Base-by-base conservation (phyloP, 192 early-diverging fungal genomes). In the Gaertneriomyces sp. region DNA sequence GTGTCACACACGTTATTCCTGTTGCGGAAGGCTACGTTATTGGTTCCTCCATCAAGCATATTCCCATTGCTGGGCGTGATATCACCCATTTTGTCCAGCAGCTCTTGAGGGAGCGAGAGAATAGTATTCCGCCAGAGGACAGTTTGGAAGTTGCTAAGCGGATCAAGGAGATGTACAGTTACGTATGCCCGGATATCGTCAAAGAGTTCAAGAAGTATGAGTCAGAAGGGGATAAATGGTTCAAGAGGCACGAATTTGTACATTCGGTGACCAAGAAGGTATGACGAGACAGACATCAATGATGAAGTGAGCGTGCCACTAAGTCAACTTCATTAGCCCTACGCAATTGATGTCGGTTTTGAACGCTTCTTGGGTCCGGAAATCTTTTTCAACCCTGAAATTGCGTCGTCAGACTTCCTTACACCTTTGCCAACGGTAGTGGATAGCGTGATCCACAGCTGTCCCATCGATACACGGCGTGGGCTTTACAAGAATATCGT, bases 401-500 rank as follows among this genome's bases (percentile, higher is more conserved):
- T 98, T 65, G 91, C 91, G 46, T 91, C 88, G 83, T 91, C 93
- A 19, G 95, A 97, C 73, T 98, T 96, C 73, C 75, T 96, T 64
- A 96, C 92, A 16, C 96, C 96, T 42, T 79, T 98, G 19, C 95
- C 96, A 8, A 90, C 95, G 45, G 92, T 97, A 17, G 95, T 98
- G 19, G 96, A 98, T 82, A 90, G 82, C 58, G 93, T 93, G 43
- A 94, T 98, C 61, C 96, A 98, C 74, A 89, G 87, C 64, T 94
- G 94, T 67, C 96, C 96, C 12, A 97, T 98, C 65, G 96, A 98
- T 79, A 92, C 90, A 40, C 88, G 96, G 65, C 83, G 96, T 71
- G 96, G 96, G 39, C 83, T 98, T 16, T 98, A 97, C 83, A 97
- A 89, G 91, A 97, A 98, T 78, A 98, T 98, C 85, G 96, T 98